Evolutionary conservation across 2,329 filamentous ascomycete species (phyloP).

Genomic region (Kalmusia sp.): DNA sequence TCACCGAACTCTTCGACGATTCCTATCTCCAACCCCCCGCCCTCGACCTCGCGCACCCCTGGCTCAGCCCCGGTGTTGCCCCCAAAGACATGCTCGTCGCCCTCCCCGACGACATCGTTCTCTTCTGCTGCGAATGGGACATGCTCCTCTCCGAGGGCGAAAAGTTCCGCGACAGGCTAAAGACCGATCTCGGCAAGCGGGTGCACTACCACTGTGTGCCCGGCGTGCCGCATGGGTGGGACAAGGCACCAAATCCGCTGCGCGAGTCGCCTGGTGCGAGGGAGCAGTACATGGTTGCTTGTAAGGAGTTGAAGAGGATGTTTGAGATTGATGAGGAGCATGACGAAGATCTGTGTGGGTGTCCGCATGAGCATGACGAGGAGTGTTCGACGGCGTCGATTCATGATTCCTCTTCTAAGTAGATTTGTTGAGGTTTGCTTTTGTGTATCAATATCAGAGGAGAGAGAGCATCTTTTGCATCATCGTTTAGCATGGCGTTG

Average conservation of each 20-base stretch:
- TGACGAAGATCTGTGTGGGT: constrained; percentile 13
- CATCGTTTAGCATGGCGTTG: no score
- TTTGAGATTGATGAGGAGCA: constrained; percentile 42
- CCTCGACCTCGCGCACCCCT: constrained; percentile 63
- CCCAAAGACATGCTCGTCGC: constrained; percentile 59
- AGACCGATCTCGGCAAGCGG: constrained; percentile 59
- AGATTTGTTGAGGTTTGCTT: no score
- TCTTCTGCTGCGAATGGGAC: constrained; percentile 71
- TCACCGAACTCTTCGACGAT: constrained; percentile 61
- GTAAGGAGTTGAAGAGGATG: constrained; percentile 58
- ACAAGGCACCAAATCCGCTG: constrained; percentile 69
- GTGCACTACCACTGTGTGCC: constrained; percentile 66
- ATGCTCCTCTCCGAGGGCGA: constrained; percentile 70
- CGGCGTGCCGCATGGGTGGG: constrained; percentile 69
- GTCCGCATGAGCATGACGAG: background rate
- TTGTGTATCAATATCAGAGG: no score
- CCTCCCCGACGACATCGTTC: constrained; percentile 65
- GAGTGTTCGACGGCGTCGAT: no score
- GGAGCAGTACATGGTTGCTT: constrained; percentile 62
- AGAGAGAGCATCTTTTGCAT: no score
- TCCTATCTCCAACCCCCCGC: constrained; percentile 56
- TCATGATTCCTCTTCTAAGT: no score
- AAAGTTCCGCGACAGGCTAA: constrained; percentile 66
- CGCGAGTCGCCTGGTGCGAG: constrained; percentile 60
- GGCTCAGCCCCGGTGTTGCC: constrained; percentile 65